phyloP scores from a whole-genome alignment of 352 stramenopile species.

The Pythium grandisporangium region DNA sequence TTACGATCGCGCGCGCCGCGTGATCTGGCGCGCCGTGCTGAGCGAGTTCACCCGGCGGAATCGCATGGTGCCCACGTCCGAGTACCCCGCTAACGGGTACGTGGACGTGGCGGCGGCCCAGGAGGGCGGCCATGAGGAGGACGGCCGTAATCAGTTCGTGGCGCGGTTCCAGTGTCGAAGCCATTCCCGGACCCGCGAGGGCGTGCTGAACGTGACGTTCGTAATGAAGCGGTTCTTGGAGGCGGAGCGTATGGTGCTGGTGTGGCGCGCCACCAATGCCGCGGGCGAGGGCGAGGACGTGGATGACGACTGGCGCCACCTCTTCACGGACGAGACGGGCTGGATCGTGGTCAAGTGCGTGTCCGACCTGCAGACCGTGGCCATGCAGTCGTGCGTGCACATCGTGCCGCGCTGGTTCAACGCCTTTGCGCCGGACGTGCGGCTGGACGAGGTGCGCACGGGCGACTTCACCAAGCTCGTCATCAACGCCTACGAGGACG shows the following conservation, averaged over 20 bases:
- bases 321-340: slow-evolving; percentile 58
- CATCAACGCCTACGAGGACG: slow-evolving; percentile 43
- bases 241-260: slow-evolving; percentile 31
- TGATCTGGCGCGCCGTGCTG: slow-evolving; percentile 4
- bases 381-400: slow-evolving; percentile 39
- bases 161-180: slow-evolving; percentile 9
- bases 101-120: no score
- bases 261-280: slow-evolving; percentile 28
- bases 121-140: no score
- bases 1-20: slow-evolving; percentile 2
- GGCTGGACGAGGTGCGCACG: slow-evolving; percentile 15
- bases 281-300: slow-evolving; percentile 23
- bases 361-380: slow-evolving; percentile 2
- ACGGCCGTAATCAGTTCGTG: slow-evolving; percentile 5
- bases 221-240: slow-evolving; percentile 42
- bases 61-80: slow-evolving; percentile 3
- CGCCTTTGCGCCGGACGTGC: slow-evolving; percentile 1
- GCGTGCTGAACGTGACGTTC: slow-evolving; percentile 27
- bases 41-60: slow-evolving; percentile 5
- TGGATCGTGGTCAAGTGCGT: slow-evolving; percentile 32
- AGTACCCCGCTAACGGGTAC: no score
- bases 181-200: slow-evolving; percentile 7
- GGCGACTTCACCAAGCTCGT: slow-evolving; percentile 43
- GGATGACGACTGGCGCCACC: slow-evolving; percentile 22
- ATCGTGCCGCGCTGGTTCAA: slow-evolving; percentile 18